Evolutionary conservation across 192 early-diverging fungal genomes (phyloP), one percentile per base, ranked within the genome.

Genomic region (Geosiphon pyriformis): DNA sequence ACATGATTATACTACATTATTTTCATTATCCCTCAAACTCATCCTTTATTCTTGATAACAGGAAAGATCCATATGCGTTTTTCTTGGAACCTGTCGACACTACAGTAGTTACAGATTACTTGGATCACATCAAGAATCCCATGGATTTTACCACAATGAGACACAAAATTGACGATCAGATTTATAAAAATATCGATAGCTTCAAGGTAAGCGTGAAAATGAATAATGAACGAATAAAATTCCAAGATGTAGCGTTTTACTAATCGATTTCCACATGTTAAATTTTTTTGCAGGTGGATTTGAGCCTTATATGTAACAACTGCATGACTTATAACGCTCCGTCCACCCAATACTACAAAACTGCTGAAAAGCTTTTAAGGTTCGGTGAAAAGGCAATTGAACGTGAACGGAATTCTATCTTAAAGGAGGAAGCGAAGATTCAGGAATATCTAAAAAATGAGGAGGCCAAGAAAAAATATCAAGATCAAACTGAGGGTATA

Each of bases 61-160:
- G 86, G 55, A 85, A 82, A 57, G 94, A 96, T 72, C 81, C 77
- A 0, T 96, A 96, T 75, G 91, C 87, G 0, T 89, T 94, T 63
- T 97, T 97, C 62, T 69, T 88, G 4, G 83, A 88, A 47, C 94
- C 94, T 0, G 94, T 97, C 2, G 87, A 95, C 68, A 87, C 88
- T 12, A 67, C 54, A 0, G 61, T 83, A 0, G 88, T 95, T 8
- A 70, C 87, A 0, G 94, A 97, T 62, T 97, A 97, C 73, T 72
- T 88, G 4, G 76, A 71, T 4, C 83, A 94, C 1, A 88, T 97
- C 57, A 87, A 83, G 48, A 66, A 80, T 11, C 93, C 94, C 8
- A 97, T 96, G 94, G 94, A 96, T 64, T 82, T 96, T 64, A 88
- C 87, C 10, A 94, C 94, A 3, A 94, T 97, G 88, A 77, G 82